Evolutionary conservation across 768 basidiomycete species (phyloP), one percentile per base, ranked within the genome.

Genomic region (Amanita fuliginea): DNA sequence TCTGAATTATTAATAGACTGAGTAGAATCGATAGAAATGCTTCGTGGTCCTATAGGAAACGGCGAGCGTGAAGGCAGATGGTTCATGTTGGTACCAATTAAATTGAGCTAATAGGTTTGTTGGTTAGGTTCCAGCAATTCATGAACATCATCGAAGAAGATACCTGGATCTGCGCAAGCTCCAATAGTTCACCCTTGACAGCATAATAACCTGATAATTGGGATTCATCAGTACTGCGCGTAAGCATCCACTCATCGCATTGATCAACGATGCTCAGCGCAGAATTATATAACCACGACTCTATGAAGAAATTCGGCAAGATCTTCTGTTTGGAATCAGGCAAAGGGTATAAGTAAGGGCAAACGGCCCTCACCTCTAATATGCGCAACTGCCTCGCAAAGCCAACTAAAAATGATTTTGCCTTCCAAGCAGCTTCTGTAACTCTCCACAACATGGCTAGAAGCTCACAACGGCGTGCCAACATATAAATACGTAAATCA

Each of bases 271-370:
- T 80, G 54, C 83, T 89, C 39, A 94, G 70, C 16, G 90, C 82
- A 0, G 93, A 90, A 14, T 87, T 90, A 64, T 91, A 97, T 30
- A 78, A 84, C 96, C 96, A 99, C 0, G 88, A 84, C 60, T 96
- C 89, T 30, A 96, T 71, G 61, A 95, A 96, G 59, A 83, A 78
- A 14, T 69, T 67, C 0, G 85, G 75, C 19, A 86, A 67, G 3
- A 69, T 72, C 30, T 58, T 61, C 77, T 82, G 52, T 47, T 55
- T 49, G 52, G 14, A 18, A 37, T 32, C 32, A 40, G 43, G 39
- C 22, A 24, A 51, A 49, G 4, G 22, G 19, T 19, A 32, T 47
- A 55, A 6, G 36, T 32, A 32, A 47, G 54, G 9, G 37, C 30
- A 3, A 53, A 68, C 28, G 16, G 43, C 47, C 83, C 89, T 52